Evolutionary conservation across 1,139 yeast genomes (phyloP), one percentile per base, ranked within the genome.

Genomic region (Wickerhamomyces sp.): DNA sequence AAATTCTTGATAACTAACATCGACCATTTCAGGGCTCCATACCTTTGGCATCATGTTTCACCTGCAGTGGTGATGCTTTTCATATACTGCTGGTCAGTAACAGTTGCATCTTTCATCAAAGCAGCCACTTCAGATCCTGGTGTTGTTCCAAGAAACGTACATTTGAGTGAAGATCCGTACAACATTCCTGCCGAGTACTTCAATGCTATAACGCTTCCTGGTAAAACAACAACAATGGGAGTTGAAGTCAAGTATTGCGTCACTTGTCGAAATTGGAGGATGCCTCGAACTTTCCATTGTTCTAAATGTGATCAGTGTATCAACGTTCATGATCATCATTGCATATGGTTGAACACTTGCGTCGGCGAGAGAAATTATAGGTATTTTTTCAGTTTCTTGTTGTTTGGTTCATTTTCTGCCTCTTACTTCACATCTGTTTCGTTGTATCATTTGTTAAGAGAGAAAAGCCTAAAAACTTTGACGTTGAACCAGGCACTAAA

Each of bases 331-430:
- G 95, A 85, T 54, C 95, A 85, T 54, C 95, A 85, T 58, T 85
- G 95, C 53, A 58, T 74, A 8, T 85, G 91, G 89, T 57, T 85
- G 41, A 81, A 83, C 52, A 84, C 79, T 48, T 85, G 95, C 54
- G 68, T 85, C 28, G 95, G 94, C 0, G 70, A 75, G 43, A 61
- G 84, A 37, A 85, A 84, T 51, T 84, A 83, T 56, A 53, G 70
- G 37, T 75, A 70, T 62, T 78, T 80, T 50, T 38, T 78, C 39
- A 46, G 51, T 4, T 80, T 74, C 46, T 51, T 81, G 29, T 16
- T 66, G 2, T 57, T 68, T 23, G 49, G 51, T 0, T 43, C 49
- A 5, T 4, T 60, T 0, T 36, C 51, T 1, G 44, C 58, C 14
- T 26, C 46, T 4, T 54, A 49, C 26, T 37, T 59, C 11, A 39